phyloP scores from a whole-genome alignment of 176 grass and related monocot species.

The Oryza nivara region DNA sequence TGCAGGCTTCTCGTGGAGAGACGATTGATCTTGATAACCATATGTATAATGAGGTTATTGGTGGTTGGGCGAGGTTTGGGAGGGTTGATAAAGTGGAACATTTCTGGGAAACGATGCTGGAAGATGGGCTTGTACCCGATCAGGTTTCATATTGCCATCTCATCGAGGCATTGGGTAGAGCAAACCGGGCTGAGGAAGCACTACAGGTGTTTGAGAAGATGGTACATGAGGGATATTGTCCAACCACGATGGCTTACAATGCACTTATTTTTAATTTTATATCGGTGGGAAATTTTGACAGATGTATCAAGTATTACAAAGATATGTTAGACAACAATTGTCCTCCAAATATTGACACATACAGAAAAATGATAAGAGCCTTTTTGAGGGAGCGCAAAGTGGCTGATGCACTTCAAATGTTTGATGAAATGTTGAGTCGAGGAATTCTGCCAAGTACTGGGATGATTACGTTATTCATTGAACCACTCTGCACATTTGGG shows the following conservation, averaged over 20 bases:
- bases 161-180: conserved; percentile 77
- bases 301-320: conserved; percentile 69
- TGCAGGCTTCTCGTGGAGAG: conserved; percentile 46
- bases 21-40: conserved; percentile 43
- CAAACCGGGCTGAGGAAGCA: conserved; percentile 48
- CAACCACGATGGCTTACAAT: conserved; percentile 67
- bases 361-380: conserved; percentile 59
- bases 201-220: conserved; percentile 65
- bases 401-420: conserved; percentile 84
- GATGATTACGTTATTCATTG: conserved; percentile 70
- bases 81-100: conserved; percentile 65
- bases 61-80: conserved; percentile 77
- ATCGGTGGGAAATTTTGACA: conserved; percentile 62
- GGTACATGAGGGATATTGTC: conserved; percentile 51
- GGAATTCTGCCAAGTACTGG: conserved; percentile 70
- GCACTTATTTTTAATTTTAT: conserved; percentile 81
- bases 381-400: conserved; percentile 71
- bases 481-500: conserved; percentile 75
- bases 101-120: conserved; percentile 67
- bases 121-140: conserved; percentile 64
- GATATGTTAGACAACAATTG: conserved; percentile 62
- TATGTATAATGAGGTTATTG: conserved; percentile 72
- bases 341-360: conserved; percentile 65
- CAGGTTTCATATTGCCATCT: conserved; percentile 68
- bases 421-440: conserved; percentile 70